Evolutionary conservation across 2,329 filamentous ascomycete genomes (phyloP), one percentile per base, ranked within the genome.

Genomic region (Fusarium udum): DNA sequence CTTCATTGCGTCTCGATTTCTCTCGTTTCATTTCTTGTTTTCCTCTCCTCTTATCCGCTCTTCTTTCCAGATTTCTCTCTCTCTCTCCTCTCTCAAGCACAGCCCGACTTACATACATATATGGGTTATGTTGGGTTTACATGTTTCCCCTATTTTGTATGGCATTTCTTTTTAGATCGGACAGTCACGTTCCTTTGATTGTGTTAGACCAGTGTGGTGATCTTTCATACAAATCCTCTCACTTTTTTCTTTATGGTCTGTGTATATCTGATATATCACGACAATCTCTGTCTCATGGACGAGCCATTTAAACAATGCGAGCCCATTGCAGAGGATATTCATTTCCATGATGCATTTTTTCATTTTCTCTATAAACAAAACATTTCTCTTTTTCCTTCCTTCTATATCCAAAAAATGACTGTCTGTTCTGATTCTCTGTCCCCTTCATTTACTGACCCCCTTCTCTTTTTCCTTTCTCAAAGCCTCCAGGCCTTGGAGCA

Each of bases 401-500:
- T 37, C 24, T 34, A 12, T n/a, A 12, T n/a, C 45, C 20, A 22
- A 22, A 9, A 34, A 49, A 49, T 37, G 32, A 51, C 15, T 31
- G 15, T 51, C 32, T 22, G 24, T 36, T 37, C 26, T 49, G 40
- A 45, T 37, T 49, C 22, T 56, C 24, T 45, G 24, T 57, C 18
- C 24, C 3, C 32, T n/a, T 45, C 16, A 56, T 61, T 36, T 51
- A 46, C 24, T 63, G 42, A 24, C 15, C 20, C 31, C 16, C 24
- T 24, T 34, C 22, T 24, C 48, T 24, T n/a, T 64, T 24, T 20
- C 52, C 32, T 46, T 62, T 51, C 28, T 66, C 79, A 94, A 78
- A 24, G 86, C 87, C 80, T 86, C 85, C 64, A 95, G 91, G 0
- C 88, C 94, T 69, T 87, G 86, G 62, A 91, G 77, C 46, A 98